A percentile compares a stretch with the other conserved stretches of the same genome.
These are phyloP conservation scores for Nemania sp. DNA, from an alignment of 2,329 filamentous ascomycete genomes.

Conservation along the genomic window DNA sequence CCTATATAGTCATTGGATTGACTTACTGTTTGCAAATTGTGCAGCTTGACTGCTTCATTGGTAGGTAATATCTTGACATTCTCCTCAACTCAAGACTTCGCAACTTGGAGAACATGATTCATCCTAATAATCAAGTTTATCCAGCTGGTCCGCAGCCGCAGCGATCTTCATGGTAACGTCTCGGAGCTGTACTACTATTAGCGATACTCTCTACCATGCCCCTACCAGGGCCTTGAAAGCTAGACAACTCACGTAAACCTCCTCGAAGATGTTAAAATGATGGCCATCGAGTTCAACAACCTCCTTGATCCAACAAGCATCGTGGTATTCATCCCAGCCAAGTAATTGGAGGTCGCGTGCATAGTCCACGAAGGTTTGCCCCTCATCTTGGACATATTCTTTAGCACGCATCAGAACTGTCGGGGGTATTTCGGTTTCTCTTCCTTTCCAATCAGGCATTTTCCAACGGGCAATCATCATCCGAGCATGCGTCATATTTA, in stretches of 20 bases:
- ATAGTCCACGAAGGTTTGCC: constrained; percentile 47
- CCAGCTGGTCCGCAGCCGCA: constrained; percentile 33
- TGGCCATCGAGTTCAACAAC: constrained; percentile 55
- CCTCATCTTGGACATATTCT: constrained; percentile 39
- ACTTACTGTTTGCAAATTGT: too few relatives aligned
- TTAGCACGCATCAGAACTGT: constrained; percentile 51
- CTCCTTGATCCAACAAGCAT: constrained; percentile 47
- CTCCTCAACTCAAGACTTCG: too few relatives aligned
- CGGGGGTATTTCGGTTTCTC: constrained; percentile 41
- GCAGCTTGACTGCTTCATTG: too few relatives aligned
- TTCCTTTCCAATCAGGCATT: constrained; percentile 30
- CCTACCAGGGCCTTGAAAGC: not conserved
- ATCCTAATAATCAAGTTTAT: constrained; percentile 18
- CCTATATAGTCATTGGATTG: too few relatives aligned
- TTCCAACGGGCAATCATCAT: constrained; percentile 38
- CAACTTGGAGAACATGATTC: too few relatives aligned
- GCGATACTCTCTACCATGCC: not conserved
- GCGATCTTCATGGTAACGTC: constrained; percentile 34
- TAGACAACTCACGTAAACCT: constrained; percentile 34
- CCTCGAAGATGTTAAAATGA: constrained; percentile 48
- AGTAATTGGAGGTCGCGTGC: constrained; percentile 46
- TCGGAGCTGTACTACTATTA: constrained; percentile 28
- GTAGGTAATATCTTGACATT: too few relatives aligned
- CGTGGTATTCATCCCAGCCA: constrained; percentile 53
- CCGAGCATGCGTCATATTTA: constrained; percentile 41